Conservation (phyloP, 371 early-diverging fungal species). For the Actinomucor elegans region DNA sequence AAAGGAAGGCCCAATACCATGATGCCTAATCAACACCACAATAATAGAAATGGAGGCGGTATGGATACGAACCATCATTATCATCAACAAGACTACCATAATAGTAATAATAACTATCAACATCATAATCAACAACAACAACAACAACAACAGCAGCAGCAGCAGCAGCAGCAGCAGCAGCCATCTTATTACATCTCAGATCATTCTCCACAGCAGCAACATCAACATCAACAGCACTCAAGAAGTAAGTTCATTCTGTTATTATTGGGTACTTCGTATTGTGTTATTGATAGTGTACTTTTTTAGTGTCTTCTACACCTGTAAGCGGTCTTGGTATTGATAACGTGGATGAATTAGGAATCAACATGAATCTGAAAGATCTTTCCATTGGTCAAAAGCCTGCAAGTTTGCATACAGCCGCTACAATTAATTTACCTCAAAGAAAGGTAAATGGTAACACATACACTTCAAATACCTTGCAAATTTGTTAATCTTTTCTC, state of each 20-base stretch:
- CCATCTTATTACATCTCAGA: conserved; percentile 2
- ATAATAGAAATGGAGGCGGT: background rate
- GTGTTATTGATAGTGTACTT: no score
- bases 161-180: background rate
- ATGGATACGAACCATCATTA: background rate
- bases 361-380: conserved; percentile 29
- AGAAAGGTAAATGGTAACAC: conserved; percentile 36
- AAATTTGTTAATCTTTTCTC: no score
- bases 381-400: conserved; percentile 39
- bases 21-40: background rate
- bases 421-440: conserved; percentile 20
- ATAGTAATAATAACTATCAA: background rate
- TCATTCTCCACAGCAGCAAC: background rate
- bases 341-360: conserved; percentile 36
- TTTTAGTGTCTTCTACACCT: conserved; percentile 1
- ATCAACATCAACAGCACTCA: conserved; percentile 3
- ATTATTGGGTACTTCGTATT: no score
- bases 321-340: conserved; percentile 36
- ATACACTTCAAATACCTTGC: no score
- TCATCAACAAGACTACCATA: background rate
- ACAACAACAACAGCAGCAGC: conserved; percentile 1
- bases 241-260: no score
- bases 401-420: conserved; percentile 11
- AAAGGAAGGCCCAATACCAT: conserved; percentile 15
- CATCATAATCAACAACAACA: conserved; percentile 1